Percentiles rank a stretch among this genome's conserved stretches.
Conservation (phyloP, 139 green algal genomes). For the Pleodorina starrii region DNA sequence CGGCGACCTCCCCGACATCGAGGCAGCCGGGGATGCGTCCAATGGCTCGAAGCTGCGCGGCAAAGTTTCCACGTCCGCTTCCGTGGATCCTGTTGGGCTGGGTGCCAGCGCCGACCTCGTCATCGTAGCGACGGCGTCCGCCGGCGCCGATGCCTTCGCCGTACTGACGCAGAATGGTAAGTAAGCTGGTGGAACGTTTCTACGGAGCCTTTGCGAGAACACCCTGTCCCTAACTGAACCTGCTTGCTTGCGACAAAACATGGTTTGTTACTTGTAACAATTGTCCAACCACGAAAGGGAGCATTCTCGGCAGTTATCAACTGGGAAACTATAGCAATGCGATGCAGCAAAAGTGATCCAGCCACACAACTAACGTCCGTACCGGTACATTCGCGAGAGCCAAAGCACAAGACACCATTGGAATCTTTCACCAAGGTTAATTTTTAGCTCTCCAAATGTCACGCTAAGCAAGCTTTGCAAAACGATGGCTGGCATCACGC, state of each 20-base stretch:
- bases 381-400: no score
- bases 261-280: background rate
- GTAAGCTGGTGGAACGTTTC: no score
- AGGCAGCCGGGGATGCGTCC: background rate
- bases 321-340: background rate
- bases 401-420: no score
- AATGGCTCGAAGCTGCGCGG: background rate
- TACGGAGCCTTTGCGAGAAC: background rate
- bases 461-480: no score
- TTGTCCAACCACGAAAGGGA: no score
- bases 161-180: background rate
- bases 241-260: background rate
- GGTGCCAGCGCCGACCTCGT: background rate
- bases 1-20: background rate
- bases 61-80: background rate
- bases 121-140: background rate
- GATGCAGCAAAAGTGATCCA: no score
- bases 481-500: background rate
- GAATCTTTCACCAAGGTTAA: no score
- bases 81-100: background rate
- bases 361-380: no score
- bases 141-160: background rate
- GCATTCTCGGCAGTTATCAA: no score
- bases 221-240: background rate
- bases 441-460: no score